Base-by-base conservation (phyloP, 345 rosid genomes). In the Aquilaria sinensis region DNA sequence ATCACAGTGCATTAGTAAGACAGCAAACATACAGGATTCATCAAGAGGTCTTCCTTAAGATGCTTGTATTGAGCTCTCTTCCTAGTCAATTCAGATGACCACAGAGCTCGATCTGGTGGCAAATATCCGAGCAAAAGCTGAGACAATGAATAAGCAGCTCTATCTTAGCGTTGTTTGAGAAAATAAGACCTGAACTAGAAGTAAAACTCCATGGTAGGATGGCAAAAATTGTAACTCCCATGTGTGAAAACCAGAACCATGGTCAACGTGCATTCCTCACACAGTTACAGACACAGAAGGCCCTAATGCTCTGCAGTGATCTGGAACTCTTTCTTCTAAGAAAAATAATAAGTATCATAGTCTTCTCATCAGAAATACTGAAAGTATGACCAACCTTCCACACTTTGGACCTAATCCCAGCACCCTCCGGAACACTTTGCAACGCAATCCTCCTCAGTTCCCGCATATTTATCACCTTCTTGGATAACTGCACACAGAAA, bases 111-210 rank as follows among this genome's bases (percentile, higher is more conserved):
- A 74, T 93, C 98, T 47, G 86, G 80, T 2, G 97, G 89, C 58
- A 93, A 67, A 80, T 86, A 93, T 43, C 90, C 88, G 69, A 93
- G 70, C 69, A 93, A 82, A 32, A 93, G 82, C 98, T 93, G 94
- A 69, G 76, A 75, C 41, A 72, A 51, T 29, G 52, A 12, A 51
- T 58, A 59, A 59, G 46, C 41, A n/a, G 7, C 6, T n/a, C 30
- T 31, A 62, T 49, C 53, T 31, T 43, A 31, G 47, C 15, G 16
- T 47, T 29, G 51, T 34, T n/a, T 13, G 33, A 64, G 14, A 43
- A 55, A 12, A 58, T 11, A 56, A 12, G 0, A 13, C 8, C 29
- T 34, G 8, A 62, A 10, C 12, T 32, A 2, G 47, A 30, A 30
- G 8, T 4, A 30, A 31, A 30, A 37, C 43, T 37, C 43, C 43